Base-by-base conservation (phyloP, 805 yeast species). In the Kuraishia hungarica region DNA sequence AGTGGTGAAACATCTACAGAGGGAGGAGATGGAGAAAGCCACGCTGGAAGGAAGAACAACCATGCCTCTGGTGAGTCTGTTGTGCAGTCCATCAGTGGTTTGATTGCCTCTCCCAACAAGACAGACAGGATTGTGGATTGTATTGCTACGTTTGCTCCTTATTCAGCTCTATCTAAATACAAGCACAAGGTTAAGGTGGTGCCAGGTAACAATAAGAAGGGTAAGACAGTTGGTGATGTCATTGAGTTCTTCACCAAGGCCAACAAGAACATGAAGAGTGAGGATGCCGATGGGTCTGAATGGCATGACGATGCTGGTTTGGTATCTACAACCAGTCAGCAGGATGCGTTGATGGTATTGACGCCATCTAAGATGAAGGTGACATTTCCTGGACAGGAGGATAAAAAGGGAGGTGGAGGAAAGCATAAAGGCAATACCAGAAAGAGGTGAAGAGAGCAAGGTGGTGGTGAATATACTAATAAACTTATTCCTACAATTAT, bases 71-170 rank as follows among this genome's bases (percentile, higher is more conserved):
- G 43, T 15, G 43, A 13, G 43, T 10, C 3, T 35, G 43, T 35
- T 8, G 43, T 35, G 43, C 17, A 35, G 17, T 13, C 17, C 11
- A 35, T 35, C 17, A 35, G 43, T 15, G 66, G 66, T 1, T 66
- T 81, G 24, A 63, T 78, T 23, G 55, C 74, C 17, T 75, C 78
- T 39, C 83, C 84, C 1, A 66, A 69, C 11, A 63, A 71, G 28
- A 65, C 71, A 1, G 96, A 88, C 63, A 71, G 63, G 2, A 72
- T 88, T 11, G 62, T 75, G 11, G 88, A 83, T 56, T 82, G 87
- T 6, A 79, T 93, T 13, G 96, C 97, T 0, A 83, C 89, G 20
- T 93, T 91, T 76, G 97, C 94, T 0, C 99, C 99, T 1, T 94
- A 97, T 97, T 70, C 80, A 13, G 78, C 97, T 0, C 67, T 94